These are phyloP conservation scores for Hymenoscyphus scutula DNA, from an alignment of 2,329 filamentous ascomycete genomes.

Conservation along the genomic window DNA sequence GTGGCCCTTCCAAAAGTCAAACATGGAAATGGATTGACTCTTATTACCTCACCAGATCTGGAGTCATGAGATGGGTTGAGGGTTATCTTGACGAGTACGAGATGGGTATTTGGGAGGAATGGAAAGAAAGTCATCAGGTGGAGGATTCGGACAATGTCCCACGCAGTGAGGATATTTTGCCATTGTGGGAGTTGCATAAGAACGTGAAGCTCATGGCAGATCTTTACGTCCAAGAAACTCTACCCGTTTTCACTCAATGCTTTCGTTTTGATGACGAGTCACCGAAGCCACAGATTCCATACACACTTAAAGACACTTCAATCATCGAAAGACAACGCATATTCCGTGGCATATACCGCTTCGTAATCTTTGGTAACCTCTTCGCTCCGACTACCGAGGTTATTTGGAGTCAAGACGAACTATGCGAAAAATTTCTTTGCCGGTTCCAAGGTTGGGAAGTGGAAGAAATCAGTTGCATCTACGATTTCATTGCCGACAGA, in stretches of 20 bases:
- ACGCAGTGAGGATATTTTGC: conserved; percentile 4
- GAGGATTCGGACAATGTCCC: neutral
- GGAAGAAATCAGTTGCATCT: conserved; percentile 13
- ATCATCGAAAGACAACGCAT: conserved; percentile 11
- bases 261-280: neutral
- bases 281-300: neutral
- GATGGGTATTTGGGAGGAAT: neutral
- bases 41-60: neutral
- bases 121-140: neutral
- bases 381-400: conserved; percentile 6
- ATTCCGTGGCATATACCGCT: conserved; percentile 14
- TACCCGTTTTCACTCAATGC: conserved; percentile 5
- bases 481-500: conserved; percentile 11
- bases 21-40: conserved; percentile 6
- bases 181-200: conserved; percentile 11
- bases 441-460: conserved; percentile 13
- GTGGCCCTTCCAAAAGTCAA: conserved; percentile 3
- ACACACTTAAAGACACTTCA: conserved; percentile 9
- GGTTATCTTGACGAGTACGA: neutral
- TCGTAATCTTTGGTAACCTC: conserved; percentile 12
- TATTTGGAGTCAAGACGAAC: neutral
- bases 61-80: conserved; percentile 9
- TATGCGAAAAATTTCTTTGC: conserved; percentile 11
- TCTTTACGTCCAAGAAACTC: conserved; percentile 10
- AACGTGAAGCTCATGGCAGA: conserved; percentile 11